These are phyloP conservation scores for Aaosphaeria pasadenensis DNA, from an alignment of 2,329 filamentous ascomycete genomes.

Conservation along the genomic window DNA sequence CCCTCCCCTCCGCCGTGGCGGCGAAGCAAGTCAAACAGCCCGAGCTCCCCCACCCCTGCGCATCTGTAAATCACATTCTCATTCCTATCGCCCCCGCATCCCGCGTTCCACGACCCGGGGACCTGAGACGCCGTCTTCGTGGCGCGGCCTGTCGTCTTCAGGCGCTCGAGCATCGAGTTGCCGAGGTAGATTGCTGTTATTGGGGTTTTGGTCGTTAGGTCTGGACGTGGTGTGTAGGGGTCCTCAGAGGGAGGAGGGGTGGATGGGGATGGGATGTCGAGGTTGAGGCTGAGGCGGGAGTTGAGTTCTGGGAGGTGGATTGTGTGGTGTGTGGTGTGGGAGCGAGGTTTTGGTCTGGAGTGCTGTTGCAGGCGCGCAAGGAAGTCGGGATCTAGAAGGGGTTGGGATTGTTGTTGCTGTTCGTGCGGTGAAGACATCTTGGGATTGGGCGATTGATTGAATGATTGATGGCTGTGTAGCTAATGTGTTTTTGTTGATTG, in stretches of 20 bases:
- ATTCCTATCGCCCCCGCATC: constrained; percentile 12
- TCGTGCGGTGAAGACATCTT: too few species aligned
- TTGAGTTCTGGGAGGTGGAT: constrained; percentile 9
- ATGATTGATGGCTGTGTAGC: neutral
- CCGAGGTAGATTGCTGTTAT: constrained; percentile 11
- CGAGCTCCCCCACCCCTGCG: neutral
- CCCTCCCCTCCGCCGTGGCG: neutral
- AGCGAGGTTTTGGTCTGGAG: constrained; percentile 5
- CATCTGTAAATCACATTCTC: constrained; percentile 8
- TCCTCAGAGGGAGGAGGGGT: neutral
- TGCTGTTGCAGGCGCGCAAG: neutral
- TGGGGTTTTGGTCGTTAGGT: constrained; percentile 5
- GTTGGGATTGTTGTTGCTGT: neutral
- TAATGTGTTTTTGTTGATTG: neutral
- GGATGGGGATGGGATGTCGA: neutral
- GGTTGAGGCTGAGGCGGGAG: constrained; percentile 3
- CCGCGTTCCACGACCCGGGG: constrained; percentile 8
- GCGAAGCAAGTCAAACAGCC: constrained; percentile 1
- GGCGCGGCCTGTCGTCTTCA: constrained; percentile 10
- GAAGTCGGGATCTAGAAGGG: constrained; percentile 1
- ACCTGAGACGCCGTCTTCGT: constrained; percentile 1
- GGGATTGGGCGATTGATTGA: too few species aligned
- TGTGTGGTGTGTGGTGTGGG: constrained; percentile 2
- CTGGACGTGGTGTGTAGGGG: constrained; percentile 1
- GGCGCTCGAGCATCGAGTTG: constrained; percentile 16